Evolutionary conservation across 257 asterid genomes (phyloP).

Genomic region (Solanum pennellii): DNA sequence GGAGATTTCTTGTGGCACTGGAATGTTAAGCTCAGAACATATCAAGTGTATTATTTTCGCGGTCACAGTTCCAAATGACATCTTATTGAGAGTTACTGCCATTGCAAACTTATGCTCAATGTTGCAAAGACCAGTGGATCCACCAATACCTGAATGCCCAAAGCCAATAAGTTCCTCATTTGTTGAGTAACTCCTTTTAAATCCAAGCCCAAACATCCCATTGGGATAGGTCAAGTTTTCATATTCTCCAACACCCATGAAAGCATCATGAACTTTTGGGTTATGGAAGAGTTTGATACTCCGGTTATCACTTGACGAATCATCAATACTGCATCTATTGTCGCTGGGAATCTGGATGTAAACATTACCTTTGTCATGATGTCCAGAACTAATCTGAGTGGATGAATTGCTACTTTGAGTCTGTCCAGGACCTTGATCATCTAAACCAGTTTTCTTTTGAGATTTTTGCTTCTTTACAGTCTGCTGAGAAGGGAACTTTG

Average conservation of each 20-base stretch:
- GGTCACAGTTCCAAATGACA: conserved; percentile 78
- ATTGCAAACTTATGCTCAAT: conserved; percentile 59
- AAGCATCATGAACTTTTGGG: conserved; percentile 58
- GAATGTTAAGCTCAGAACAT: conserved; percentile 78
- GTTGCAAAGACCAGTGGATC: conserved; percentile 80
- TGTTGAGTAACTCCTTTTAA: conserved; percentile 54
- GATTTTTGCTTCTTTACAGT: conserved; percentile 31
- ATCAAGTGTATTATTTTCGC: conserved; percentile 65
- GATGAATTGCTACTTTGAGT: conserved; percentile 1
- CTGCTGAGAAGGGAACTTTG: conserved; percentile 39
- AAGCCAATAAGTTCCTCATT: conserved; percentile 64
- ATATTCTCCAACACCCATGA: conserved; percentile 66
- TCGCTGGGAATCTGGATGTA: conserved; percentile 44
- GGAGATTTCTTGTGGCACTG: conserved; percentile 57
- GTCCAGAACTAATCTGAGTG: not conserved
- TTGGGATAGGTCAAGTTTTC: conserved; percentile 43
- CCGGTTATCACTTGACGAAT: not conserved
- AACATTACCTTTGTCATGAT: conserved; percentile 3
- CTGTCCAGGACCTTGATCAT: not conserved
- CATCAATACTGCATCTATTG: not conserved
- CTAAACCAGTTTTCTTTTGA: not conserved
- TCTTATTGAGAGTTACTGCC: conserved; percentile 70
- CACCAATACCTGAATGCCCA: conserved; percentile 95
- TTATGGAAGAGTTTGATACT: conserved; percentile 39
- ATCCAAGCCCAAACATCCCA: conserved; percentile 83